Percentiles rank a stretch among this genome's conserved stretches.
These are phyloP conservation scores for Talaromyces pinophilus DNA, from an alignment of 2,329 filamentous ascomycete species.

Conservation along the genomic window DNA sequence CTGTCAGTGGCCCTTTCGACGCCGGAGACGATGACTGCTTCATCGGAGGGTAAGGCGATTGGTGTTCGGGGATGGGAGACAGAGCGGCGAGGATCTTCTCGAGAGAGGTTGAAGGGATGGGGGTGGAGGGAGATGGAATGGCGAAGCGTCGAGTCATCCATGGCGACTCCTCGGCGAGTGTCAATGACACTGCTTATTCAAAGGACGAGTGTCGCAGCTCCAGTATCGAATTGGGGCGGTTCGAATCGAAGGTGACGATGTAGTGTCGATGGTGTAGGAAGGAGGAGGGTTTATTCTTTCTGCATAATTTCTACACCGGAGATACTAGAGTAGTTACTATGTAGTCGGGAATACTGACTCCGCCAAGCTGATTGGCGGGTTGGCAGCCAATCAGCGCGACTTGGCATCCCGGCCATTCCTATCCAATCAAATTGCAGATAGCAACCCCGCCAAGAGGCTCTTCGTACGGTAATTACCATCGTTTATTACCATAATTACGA, in stretches of 20 bases:
- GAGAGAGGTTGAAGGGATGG: constrained; percentile 26
- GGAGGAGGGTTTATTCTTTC: neutral
- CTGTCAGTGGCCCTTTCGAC: constrained; percentile 32
- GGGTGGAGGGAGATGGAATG: constrained; percentile 27
- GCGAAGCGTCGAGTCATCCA: constrained; percentile 25
- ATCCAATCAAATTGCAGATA: neutral
- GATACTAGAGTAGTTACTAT: neutral
- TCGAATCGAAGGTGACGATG: neutral
- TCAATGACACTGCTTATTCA: neutral
- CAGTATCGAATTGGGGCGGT: neutral
- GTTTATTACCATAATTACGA: neutral
- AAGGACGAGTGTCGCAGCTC: neutral
- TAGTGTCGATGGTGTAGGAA: neutral
- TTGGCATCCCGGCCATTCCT: neutral
- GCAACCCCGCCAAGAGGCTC: neutral
- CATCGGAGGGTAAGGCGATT: constrained; percentile 27
- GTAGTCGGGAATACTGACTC: neutral
- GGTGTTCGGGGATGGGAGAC: constrained; percentile 6
- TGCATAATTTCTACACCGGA: neutral
- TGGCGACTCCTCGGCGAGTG: neutral
- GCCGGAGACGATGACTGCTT: constrained; percentile 46
- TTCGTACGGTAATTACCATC: neutral
- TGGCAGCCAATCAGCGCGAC: neutral
- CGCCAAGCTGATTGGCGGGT: neutral
- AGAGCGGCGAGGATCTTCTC: constrained; percentile 20